Conservation (phyloP, 2,329 filamentous ascomycete species). For the Aspergillus sp. region DNA sequence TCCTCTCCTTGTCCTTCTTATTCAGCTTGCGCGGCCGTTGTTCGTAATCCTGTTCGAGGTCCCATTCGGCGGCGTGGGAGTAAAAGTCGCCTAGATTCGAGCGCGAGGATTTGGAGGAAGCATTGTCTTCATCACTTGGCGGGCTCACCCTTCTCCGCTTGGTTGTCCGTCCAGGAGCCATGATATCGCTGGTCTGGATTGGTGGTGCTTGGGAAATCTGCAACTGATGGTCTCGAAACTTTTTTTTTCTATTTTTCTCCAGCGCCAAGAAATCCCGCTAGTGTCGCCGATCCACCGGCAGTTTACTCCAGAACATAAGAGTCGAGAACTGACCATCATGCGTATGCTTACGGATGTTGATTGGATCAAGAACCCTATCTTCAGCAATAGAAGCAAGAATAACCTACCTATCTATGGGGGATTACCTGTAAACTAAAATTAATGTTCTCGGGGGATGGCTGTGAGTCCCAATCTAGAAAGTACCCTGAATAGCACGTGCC, state of each 20-base stretch:
- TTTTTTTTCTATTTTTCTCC: slow-evolving; percentile 23
- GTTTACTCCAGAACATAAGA: slow-evolving; percentile 1
- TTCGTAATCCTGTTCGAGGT: slow-evolving; percentile 91
- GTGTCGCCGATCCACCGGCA: slow-evolving; percentile 20
- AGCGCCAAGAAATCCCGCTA: slow-evolving; percentile 31
- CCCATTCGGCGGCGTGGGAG: slow-evolving; percentile 76
- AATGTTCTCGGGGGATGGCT: neutral
- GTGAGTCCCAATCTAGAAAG: neutral
- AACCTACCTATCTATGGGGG: neutral
- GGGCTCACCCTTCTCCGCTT: slow-evolving; percentile 55
- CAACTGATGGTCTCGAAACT: slow-evolving; percentile 17
- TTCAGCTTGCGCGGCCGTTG: slow-evolving; percentile 71
- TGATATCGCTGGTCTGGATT: slow-evolving; percentile 21
- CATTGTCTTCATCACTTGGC: slow-evolving; percentile 37
- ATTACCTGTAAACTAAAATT: neutral
- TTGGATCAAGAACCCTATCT: neutral
- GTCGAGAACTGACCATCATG: neutral
- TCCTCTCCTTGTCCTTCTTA: slow-evolving; percentile 72
- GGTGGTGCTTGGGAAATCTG: neutral
- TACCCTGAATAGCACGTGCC: slow-evolving; percentile 15
- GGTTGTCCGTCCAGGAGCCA: slow-evolving; percentile 48
- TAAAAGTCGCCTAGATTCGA: slow-evolving; percentile 56
- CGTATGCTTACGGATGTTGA: neutral
- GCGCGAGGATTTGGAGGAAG: slow-evolving; percentile 31
- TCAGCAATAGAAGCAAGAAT: neutral